Evolutionary conservation across 1,284 basidiomycete species (phyloP).

Genomic region (Gomphus bonarii): DNA sequence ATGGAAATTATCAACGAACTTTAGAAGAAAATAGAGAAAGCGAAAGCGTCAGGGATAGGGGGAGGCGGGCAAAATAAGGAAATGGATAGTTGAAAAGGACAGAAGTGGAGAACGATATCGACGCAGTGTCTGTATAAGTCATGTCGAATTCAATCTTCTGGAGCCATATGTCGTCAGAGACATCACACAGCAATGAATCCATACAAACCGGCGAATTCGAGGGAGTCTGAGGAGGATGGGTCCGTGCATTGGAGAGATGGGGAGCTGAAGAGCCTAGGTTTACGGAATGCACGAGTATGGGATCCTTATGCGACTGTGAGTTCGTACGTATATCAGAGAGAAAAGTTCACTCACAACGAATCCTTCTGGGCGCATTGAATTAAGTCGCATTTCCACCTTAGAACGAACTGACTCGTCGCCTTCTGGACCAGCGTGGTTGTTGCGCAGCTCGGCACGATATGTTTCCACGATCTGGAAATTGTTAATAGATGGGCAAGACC

Average conservation of each 20-base stretch:
- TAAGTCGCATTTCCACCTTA: constrained; percentile 61
- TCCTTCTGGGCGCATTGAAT: constrained; percentile 52
- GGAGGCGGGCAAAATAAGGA: constrained; percentile 68
- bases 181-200: not conserved
- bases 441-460: constrained; percentile 61
- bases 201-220: not conserved
- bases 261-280: constrained; percentile 65
- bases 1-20: constrained; percentile 24
- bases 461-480: constrained; percentile 47
- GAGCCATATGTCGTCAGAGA: not conserved
- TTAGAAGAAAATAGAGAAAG: constrained; percentile 66
- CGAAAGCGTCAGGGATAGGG: constrained; percentile 67
- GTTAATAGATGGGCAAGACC: not conserved
- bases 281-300: constrained; percentile 66
- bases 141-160: constrained; percentile 56
- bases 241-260: constrained; percentile 45
- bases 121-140: constrained; percentile 59
- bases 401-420: constrained; percentile 64
- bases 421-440: constrained; percentile 46
- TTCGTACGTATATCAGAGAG: not conserved
- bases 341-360: constrained; percentile 44
- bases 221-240: constrained; percentile 19
- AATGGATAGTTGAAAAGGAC: constrained; percentile 77
- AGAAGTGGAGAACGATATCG: constrained; percentile 70
- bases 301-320: constrained; percentile 38